Evolutionary conservation across 2,329 filamentous ascomycete genomes (phyloP).

Genomic region (Alternaria triticina): DNA sequence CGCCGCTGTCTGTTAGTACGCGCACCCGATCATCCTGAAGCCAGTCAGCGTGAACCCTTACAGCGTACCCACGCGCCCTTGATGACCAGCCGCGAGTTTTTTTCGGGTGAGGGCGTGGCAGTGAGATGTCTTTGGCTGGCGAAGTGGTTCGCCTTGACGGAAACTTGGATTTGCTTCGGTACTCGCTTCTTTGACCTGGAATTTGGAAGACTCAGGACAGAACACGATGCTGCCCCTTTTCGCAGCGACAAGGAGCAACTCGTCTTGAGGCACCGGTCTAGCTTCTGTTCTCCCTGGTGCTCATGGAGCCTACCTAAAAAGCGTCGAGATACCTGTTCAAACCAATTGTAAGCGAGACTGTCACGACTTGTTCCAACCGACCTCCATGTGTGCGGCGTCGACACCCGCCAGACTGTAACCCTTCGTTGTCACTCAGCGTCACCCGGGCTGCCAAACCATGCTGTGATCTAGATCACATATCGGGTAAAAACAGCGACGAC

Average conservation of each 20-base stretch:
- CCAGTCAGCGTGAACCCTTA: not conserved
- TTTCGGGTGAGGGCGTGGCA: not conserved
- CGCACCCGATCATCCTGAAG: not conserved
- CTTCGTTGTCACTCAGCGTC: not conserved
- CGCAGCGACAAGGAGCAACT: not conserved
- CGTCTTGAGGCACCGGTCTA: not conserved
- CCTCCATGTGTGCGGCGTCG: not conserved
- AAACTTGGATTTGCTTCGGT: not conserved
- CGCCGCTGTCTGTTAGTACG: not conserved
- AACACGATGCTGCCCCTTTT: not conserved
- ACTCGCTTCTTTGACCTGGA: not conserved
- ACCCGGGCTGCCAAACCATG: not conserved
- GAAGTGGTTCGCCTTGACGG: not conserved
- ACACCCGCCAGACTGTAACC: not conserved
- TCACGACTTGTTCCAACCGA: not conserved
- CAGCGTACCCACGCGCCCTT: not conserved
- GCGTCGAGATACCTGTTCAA: not conserved
- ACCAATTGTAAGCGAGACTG: not conserved
- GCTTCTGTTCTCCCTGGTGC: not conserved
- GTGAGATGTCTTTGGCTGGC: not conserved
- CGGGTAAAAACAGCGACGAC: not conserved
- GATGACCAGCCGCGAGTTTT: not conserved
- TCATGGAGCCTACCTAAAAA: not conserved
- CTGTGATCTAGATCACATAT: not conserved
- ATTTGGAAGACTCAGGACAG: not conserved